Evolutionary conservation across 2,329 filamentous ascomycete genomes (phyloP).

Genomic region (Hirsutella thompsonii): DNA sequence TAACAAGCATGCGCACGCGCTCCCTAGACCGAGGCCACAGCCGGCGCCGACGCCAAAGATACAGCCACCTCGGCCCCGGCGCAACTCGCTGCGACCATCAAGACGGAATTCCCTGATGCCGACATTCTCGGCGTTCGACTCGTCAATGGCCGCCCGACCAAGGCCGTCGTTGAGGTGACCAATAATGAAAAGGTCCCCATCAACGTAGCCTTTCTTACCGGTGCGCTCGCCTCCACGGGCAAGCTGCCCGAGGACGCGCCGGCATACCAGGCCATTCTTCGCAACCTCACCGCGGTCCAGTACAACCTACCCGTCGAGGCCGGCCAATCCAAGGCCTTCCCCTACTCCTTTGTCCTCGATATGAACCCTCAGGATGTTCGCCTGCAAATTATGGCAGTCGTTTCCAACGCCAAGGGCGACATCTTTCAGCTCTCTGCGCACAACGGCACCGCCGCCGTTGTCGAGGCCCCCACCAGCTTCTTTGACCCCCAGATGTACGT

Average conservation of each 20-base stretch:
- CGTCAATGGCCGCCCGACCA: slow-evolving; percentile 79
- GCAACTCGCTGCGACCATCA: slow-evolving; percentile 38
- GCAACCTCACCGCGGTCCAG: slow-evolving; percentile 70
- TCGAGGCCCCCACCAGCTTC: slow-evolving; percentile 82
- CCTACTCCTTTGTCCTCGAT: slow-evolving; percentile 79
- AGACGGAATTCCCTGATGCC: slow-evolving; percentile 50
- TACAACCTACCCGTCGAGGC: slow-evolving; percentile 64
- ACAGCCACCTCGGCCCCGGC: background rate
- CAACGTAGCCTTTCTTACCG: slow-evolving; percentile 62
- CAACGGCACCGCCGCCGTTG: slow-evolving; percentile 72
- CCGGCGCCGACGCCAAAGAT: slow-evolving; percentile 2
- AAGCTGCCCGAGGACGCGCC: slow-evolving; percentile 31
- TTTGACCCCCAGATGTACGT: slow-evolving; percentile 92
- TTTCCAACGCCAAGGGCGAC: slow-evolving; percentile 52
- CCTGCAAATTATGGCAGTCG: slow-evolving; percentile 62
- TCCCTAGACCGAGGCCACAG: slow-evolving; percentile 4
- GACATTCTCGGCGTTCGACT: slow-evolving; percentile 94
- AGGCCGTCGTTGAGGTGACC: slow-evolving; percentile 66
- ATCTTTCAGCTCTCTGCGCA: slow-evolving; percentile 69
- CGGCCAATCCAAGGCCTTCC: slow-evolving; percentile 62
- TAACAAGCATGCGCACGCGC: background rate
- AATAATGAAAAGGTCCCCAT: slow-evolving; percentile 74
- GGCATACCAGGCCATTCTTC: slow-evolving; percentile 46
- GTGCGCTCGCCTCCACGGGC: slow-evolving; percentile 51
- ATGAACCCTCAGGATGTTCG: slow-evolving; percentile 85